These are phyloP conservation scores for Penicillium coprophilum DNA, from an alignment of 495 filamentous ascomycete genomes.

Conservation along the genomic window DNA sequence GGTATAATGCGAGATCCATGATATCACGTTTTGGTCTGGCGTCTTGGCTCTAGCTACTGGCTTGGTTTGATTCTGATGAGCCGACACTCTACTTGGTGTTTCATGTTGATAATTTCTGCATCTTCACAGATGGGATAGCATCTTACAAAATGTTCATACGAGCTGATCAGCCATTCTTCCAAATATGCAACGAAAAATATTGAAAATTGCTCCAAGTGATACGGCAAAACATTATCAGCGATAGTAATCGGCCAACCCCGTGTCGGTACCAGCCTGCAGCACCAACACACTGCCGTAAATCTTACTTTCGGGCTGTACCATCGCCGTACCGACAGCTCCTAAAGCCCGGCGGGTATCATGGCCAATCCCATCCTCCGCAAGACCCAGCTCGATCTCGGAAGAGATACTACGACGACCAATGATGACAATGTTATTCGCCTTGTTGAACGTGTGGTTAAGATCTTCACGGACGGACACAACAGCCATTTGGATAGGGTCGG, in stretches of 20 bases:
- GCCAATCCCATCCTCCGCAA: conserved; percentile 30
- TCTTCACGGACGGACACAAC: conserved; percentile 53
- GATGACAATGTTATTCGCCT: conserved; percentile 77
- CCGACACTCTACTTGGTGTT: neutral
- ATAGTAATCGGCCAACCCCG: conserved; percentile 6
- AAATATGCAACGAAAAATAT: neutral
- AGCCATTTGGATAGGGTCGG: conserved; percentile 32
- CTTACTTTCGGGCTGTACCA: conserved; percentile 55
- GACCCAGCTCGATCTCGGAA: conserved; percentile 16
- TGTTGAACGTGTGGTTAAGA: conserved; percentile 59
- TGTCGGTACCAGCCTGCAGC: conserved; percentile 58
- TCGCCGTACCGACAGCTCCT: conserved; percentile 64
- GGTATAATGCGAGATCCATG: neutral
- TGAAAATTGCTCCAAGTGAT: neutral
- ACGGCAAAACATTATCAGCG: neutral
- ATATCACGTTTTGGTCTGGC: neutral
- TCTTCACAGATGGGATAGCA: neutral
- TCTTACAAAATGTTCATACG: neutral
- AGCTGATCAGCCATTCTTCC: neutral
- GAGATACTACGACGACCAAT: conserved; percentile 57
- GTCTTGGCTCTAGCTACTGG: neutral
- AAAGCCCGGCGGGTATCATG: conserved; percentile 59
- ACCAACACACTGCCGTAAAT: conserved; percentile 75
- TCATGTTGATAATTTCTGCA: neutral
- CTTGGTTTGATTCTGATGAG: neutral